Conservation (phyloP, 495 filamentous ascomycete genomes). For the Endocarpon pusillum region DNA sequence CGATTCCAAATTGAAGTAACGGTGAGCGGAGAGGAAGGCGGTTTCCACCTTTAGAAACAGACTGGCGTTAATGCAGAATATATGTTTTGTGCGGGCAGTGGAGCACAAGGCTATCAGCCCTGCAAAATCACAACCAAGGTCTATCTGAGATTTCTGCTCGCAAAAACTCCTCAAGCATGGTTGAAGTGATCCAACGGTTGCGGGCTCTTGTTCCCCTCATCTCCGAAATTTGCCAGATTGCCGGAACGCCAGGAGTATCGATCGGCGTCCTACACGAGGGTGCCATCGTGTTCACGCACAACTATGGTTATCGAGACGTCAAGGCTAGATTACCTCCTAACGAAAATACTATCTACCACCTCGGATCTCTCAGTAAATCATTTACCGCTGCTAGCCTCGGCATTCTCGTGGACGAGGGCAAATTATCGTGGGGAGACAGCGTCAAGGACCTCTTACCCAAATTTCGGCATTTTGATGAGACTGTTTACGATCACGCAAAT, state of each 20-base stretch:
- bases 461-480: slow-evolving; percentile 10
- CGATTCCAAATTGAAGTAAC: too few species aligned
- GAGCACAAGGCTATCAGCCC: too few species aligned
- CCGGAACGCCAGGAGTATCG: slow-evolving; percentile 10
- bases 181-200: too few species aligned
- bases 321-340: slow-evolving; percentile 4
- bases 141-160: too few species aligned
- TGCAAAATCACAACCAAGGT: too few species aligned
- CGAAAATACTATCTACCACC: slow-evolving; percentile 18
- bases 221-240: slow-evolving; percentile 9
- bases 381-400: slow-evolving; percentile 18
- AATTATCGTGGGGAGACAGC: slow-evolving; percentile 10
- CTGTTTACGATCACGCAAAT: slow-evolving; percentile 16
- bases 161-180: too few species aligned
- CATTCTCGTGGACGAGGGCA: slow-evolving; percentile 17
- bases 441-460: slow-evolving; percentile 11
- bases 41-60: too few species aligned
- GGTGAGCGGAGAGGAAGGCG: too few species aligned
- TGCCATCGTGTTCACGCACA: slow-evolving; percentile 8
- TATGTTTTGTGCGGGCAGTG: too few species aligned
- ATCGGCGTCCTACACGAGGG: slow-evolving; percentile 13
- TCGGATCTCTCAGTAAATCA: slow-evolving; percentile 23
- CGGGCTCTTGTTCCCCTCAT: too few species aligned
- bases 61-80: too few species aligned
- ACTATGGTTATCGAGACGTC: slow-evolving; percentile 13